Percentiles rank a stretch among this genome's conserved stretches.
These are phyloP conservation scores for Suillus paluster DNA, from an alignment of 768 basidiomycete species.

Conservation along the genomic window DNA sequence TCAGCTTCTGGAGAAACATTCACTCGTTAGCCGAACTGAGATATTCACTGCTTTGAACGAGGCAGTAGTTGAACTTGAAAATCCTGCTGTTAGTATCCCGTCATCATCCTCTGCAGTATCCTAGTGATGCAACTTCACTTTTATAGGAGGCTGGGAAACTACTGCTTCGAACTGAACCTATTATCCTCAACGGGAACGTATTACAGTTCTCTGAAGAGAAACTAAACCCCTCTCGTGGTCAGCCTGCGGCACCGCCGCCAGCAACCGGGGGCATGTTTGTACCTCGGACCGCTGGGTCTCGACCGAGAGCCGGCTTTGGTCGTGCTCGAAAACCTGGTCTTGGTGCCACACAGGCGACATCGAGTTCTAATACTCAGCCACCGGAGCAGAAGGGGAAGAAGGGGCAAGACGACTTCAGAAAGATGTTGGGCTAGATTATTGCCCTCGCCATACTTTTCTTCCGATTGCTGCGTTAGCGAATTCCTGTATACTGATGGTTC, in stretches of 20 bases:
- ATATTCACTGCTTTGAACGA: slow-evolving; percentile 65
- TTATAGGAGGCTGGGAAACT: slow-evolving; percentile 83
- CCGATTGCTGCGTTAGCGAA: neutral
- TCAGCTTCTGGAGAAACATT: slow-evolving; percentile 83
- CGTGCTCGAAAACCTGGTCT: slow-evolving; percentile 48
- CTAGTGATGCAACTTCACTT: slow-evolving; percentile 1
- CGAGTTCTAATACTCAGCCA: slow-evolving; percentile 21
- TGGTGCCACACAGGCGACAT: slow-evolving; percentile 20
- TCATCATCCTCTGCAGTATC: neutral
- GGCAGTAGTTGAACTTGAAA: slow-evolving; percentile 69
- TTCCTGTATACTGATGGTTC: neutral
- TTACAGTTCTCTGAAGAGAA: slow-evolving; percentile 66
- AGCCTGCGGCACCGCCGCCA: slow-evolving; percentile 38
- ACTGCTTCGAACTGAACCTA: slow-evolving; percentile 69
- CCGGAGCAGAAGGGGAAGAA: slow-evolving; percentile 48
- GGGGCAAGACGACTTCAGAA: slow-evolving; percentile 86
- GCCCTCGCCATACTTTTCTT: neutral
- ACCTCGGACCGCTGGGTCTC: slow-evolving; percentile 65
- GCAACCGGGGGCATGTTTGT: slow-evolving; percentile 61
- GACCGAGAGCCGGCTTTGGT: slow-evolving; percentile 75
- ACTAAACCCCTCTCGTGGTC: slow-evolving; percentile 30
- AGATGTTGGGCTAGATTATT: slow-evolving; percentile 54
- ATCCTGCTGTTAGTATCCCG: slow-evolving; percentile 54
- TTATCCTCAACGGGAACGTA: slow-evolving; percentile 66
- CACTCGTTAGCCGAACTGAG: slow-evolving; percentile 72